Conservation (phyloP, 2,329 filamentous ascomycete genomes). For the Fusarium musae region DNA sequence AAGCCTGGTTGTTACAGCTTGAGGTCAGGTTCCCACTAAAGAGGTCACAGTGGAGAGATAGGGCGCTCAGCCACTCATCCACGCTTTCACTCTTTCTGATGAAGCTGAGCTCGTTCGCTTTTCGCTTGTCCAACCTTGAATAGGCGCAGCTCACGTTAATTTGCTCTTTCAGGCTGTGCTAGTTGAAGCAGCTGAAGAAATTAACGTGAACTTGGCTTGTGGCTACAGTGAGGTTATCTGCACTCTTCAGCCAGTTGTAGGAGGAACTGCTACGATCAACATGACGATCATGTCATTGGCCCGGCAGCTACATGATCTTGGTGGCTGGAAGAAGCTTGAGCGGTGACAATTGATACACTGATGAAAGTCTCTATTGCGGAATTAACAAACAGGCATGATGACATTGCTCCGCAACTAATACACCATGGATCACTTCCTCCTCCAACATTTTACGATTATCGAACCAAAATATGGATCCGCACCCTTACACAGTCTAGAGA, state of each 20-base stretch:
- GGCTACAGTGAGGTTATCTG: background rate
- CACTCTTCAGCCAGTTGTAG: background rate
- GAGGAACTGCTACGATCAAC: constrained; percentile 22
- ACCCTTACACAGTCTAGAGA: background rate
- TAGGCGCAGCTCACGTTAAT: constrained; percentile 32
- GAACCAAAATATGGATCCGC: constrained; percentile 13
- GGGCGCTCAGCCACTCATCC: constrained; percentile 27
- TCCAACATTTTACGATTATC: background rate
- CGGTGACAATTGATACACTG: background rate
- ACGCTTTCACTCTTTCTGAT: background rate
- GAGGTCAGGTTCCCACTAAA: constrained; percentile 34
- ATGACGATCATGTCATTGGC: constrained; percentile 38
- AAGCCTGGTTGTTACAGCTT: constrained; percentile 35
- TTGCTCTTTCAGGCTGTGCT: constrained; percentile 21
- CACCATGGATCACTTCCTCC: background rate
- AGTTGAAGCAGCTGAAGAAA: constrained; percentile 17
- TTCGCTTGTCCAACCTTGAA: constrained; percentile 24
- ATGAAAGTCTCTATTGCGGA: constrained; percentile 14
- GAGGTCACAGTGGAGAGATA: constrained; percentile 16
- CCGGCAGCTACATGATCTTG: constrained; percentile 22
- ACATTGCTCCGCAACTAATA: constrained; percentile 11
- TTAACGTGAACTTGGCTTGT: constrained; percentile 2
- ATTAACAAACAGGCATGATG: constrained; percentile 19
- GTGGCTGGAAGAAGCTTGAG: constrained; percentile 19
- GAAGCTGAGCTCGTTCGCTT: constrained; percentile 2